Evolutionary conservation across 495 filamentous ascomycete genomes (phyloP).

Genomic region (Xylaria grammica): DNA sequence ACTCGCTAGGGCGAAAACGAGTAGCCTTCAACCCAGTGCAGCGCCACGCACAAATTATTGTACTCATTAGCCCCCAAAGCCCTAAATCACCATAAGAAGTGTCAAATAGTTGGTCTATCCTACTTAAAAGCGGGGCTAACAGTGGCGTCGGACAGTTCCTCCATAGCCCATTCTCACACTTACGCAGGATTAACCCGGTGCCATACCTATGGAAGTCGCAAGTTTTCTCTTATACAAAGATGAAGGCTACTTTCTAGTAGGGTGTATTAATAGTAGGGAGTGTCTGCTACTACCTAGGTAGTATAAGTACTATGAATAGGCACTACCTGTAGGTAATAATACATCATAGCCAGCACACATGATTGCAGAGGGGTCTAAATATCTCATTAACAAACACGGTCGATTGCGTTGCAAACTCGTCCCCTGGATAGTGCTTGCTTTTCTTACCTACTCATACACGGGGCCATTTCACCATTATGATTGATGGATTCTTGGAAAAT

Average conservation of each 20-base stretch:
- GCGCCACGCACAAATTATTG: background rate
- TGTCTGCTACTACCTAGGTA: too few species aligned
- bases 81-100: background rate
- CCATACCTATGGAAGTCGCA: too few species aligned
- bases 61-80: background rate
- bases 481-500: constrained; percentile 5
- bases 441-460: background rate
- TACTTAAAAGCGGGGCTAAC: background rate
- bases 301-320: too few species aligned
- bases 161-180: background rate
- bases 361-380: too few species aligned
- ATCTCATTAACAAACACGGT: too few species aligned
- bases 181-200: too few species aligned
- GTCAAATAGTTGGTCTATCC: background rate
- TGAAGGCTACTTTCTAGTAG: too few species aligned
- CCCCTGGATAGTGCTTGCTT: background rate
- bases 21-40: background rate
- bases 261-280: too few species aligned
- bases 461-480: background rate
- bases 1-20: background rate
- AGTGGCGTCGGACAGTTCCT: constrained; percentile 7
- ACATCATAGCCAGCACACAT: too few species aligned
- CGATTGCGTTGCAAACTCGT: too few species aligned
- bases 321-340: too few species aligned
- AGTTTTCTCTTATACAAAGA: too few species aligned